Evolutionary conservation across 495 filamentous ascomycete genomes (phyloP).

Genomic region (Hyaloscypha variabilis): DNA sequence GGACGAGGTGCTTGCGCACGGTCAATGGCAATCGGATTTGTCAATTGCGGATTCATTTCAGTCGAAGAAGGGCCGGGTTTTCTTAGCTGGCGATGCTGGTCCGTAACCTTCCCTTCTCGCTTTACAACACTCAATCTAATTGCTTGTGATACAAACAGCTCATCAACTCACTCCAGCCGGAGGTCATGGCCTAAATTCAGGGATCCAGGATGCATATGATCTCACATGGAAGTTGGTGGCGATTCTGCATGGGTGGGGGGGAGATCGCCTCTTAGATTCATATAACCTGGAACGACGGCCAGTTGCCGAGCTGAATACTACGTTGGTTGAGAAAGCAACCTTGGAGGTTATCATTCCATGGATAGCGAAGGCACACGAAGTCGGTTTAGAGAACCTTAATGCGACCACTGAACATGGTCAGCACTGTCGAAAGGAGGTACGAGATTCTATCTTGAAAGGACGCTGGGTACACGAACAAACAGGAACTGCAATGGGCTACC

Average conservation of each 20-base stretch:
- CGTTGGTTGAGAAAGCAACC: background rate
- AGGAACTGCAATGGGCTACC: slow-evolving; percentile 5
- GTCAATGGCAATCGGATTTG: slow-evolving; percentile 31
- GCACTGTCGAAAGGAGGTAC: background rate
- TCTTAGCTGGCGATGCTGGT: slow-evolving; percentile 59
- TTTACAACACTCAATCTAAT: background rate
- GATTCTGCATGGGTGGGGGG: slow-evolving; percentile 28
- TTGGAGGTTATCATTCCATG: background rate
- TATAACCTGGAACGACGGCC: slow-evolving; percentile 36
- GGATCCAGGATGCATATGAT: slow-evolving; percentile 35
- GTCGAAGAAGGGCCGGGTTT: slow-evolving; percentile 37
- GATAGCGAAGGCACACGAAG: slow-evolving; percentile 9
- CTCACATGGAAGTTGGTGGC: slow-evolving; percentile 37
- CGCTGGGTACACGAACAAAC: slow-evolving; percentile 2
- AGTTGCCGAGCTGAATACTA: slow-evolving; percentile 10
- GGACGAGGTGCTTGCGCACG: slow-evolving; percentile 36
- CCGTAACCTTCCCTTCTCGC: background rate
- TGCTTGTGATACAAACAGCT: slow-evolving; percentile 17
- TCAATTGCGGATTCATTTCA: slow-evolving; percentile 30
- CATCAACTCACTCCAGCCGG: slow-evolving; percentile 36
- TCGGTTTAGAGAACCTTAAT: background rate
- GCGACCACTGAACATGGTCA: slow-evolving; percentile 1
- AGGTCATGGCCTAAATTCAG: slow-evolving; percentile 38
- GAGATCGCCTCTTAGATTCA: slow-evolving; percentile 16
- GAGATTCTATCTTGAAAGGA: background rate